Evolutionary conservation across 1,284 basidiomycete species (phyloP).

Genomic region (Fomitopsis palustris): DNA sequence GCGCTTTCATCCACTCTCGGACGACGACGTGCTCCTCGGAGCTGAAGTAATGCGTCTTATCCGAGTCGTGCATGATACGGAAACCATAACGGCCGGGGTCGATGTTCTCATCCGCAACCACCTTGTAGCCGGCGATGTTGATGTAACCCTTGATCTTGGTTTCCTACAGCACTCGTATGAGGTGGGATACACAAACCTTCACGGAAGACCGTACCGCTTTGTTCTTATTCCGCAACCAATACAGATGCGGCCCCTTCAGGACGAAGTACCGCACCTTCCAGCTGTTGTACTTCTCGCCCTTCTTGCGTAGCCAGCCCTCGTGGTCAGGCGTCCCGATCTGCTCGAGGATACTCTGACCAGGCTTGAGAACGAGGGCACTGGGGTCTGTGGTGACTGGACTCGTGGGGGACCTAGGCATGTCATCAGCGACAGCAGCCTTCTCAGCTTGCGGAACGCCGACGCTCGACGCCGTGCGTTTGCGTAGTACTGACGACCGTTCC

Average conservation of each 20-base stretch:
- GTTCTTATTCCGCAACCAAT: constrained; percentile 75
- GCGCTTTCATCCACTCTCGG: constrained; percentile 98
- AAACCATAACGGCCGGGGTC: constrained; percentile 95
- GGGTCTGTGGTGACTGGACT: constrained; percentile 10
- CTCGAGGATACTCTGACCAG: constrained; percentile 72
- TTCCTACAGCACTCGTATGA: constrained; percentile 48
- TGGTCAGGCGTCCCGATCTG: constrained; percentile 90
- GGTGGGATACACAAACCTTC: constrained; percentile 5
- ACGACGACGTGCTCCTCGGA: constrained; percentile 83
- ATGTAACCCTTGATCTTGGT: constrained; percentile 95
- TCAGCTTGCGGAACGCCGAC: constrained; percentile 13
- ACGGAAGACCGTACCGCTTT: constrained; percentile 51
- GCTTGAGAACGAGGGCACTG: constrained; percentile 42
- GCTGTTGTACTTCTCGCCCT: constrained; percentile 87
- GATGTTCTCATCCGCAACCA: constrained; percentile 89
- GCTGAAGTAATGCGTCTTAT: constrained; percentile 90
- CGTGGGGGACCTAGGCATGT: constrained; percentile 4
- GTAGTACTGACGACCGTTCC: constrained; percentile 32
- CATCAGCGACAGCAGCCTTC: constrained; percentile 2
- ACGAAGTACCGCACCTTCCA: constrained; percentile 96
- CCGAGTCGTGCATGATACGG: constrained; percentile 87
- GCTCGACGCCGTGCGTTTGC: constrained; percentile 50
- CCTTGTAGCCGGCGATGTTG: constrained; percentile 89
- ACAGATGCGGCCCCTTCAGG: constrained; percentile 90
- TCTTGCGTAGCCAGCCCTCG: constrained; percentile 94